Evolutionary conservation across 148 eudicot genomes (phyloP).

Genomic region (Rhododendron vialii): DNA sequence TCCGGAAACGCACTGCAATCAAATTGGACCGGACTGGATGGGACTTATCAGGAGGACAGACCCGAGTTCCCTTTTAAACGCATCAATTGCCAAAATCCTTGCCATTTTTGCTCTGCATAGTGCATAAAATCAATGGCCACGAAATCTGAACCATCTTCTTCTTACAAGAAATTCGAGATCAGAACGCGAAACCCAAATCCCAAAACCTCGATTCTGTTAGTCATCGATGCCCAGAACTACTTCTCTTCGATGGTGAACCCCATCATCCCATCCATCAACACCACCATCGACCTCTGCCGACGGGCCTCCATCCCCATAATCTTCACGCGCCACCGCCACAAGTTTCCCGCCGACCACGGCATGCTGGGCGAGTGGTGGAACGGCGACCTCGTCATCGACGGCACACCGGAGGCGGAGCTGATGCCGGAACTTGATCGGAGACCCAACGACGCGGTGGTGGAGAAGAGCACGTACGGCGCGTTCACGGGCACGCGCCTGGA

Average conservation of each 20-base stretch:
- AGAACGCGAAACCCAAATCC: slow-evolving; percentile 58
- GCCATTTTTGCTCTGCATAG: neutral
- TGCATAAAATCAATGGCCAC: neutral
- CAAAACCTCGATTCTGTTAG: slow-evolving; percentile 49
- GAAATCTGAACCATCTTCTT: slow-evolving; percentile 11
- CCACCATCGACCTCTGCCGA: slow-evolving; percentile 72
- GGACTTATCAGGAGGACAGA: too few relatives aligned
- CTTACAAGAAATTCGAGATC: slow-evolving; percentile 40
- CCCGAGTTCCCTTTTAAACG: neutral
- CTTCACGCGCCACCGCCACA: slow-evolving; percentile 85
- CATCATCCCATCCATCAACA: slow-evolving; percentile 45
- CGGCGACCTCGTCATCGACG: slow-evolving; percentile 56
- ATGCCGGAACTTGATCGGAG: slow-evolving; percentile 33
- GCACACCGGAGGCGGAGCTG: slow-evolving; percentile 58
- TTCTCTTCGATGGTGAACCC: slow-evolving; percentile 58
- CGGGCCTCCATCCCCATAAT: slow-evolving; percentile 47
- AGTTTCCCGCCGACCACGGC: slow-evolving; percentile 45
- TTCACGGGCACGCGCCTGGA: slow-evolving; percentile 63
- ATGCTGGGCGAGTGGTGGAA: slow-evolving; percentile 81
- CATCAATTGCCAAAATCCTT: neutral
- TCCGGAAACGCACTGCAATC: too few relatives aligned
- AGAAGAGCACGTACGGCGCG: slow-evolving; percentile 76
- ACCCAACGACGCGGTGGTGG: slow-evolving; percentile 41
- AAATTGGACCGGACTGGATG: too few relatives aligned
- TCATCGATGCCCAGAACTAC: slow-evolving; percentile 81